Evolutionary conservation across 768 basidiomycete genomes (phyloP).

Genomic region (Phaeotremella fagi): DNA sequence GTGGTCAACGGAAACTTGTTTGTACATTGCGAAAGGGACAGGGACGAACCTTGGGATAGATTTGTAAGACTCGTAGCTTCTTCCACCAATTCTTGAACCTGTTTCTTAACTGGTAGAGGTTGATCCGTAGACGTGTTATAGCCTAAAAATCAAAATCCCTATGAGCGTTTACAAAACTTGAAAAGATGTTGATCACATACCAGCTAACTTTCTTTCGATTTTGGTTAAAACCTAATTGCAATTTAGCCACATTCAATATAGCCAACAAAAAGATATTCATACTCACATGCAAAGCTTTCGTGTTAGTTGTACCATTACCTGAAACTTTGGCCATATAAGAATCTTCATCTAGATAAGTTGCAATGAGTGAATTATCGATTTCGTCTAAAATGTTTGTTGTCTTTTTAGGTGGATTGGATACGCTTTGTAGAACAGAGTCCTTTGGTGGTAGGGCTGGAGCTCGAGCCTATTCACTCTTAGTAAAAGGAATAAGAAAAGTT

Average conservation of each 20-base stretch:
- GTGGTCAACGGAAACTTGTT: not conserved
- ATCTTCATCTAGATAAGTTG: constrained; percentile 22
- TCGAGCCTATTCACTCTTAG: not conserved
- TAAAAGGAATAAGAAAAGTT: not conserved
- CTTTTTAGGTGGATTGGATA: constrained; percentile 10
- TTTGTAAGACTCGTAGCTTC: constrained; percentile 45
- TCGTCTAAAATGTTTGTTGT: constrained; percentile 18
- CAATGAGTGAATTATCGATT: constrained; percentile 26
- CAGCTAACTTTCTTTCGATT: constrained; percentile 46
- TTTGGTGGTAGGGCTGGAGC: not conserved
- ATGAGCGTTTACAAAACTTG: too few species aligned
- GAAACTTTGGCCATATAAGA: constrained; percentile 39
- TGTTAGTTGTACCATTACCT: constrained; percentile 40
- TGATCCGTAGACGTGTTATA: constrained; percentile 22
- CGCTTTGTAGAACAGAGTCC: constrained; percentile 11
- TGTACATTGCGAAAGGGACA: not conserved
- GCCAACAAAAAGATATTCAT: not conserved
- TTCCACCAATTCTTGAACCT: constrained; percentile 42
- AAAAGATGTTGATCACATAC: constrained; percentile 2
- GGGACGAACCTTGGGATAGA: constrained; percentile 40
- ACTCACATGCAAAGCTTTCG: constrained; percentile 36
- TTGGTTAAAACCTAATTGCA: constrained; percentile 31
- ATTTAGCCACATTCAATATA: not conserved
- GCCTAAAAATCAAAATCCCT: constrained; percentile 9
- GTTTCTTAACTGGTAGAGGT: constrained; percentile 30